Conservation (phyloP, 495 filamentous ascomycete species). For the Xylaria palmicola region DNA sequence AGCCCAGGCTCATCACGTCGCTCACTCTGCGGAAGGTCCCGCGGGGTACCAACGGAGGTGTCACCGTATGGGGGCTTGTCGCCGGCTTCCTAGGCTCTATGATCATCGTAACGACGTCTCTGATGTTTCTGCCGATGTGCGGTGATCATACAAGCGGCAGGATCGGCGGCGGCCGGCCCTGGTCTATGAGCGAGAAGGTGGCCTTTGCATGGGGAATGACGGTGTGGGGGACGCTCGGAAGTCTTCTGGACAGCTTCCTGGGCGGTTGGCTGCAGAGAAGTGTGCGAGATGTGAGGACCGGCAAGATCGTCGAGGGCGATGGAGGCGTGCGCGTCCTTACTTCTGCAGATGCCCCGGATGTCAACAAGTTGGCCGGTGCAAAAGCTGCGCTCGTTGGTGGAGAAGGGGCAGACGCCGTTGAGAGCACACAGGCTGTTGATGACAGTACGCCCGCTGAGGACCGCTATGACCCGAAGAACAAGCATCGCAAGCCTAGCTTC, state of each 20-base stretch:
- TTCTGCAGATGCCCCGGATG: slow-evolving; percentile 22
- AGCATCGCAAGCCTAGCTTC: slow-evolving; percentile 47
- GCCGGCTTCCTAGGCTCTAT: slow-evolving; percentile 76
- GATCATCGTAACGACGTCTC: slow-evolving; percentile 64
- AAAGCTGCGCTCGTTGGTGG: slow-evolving; percentile 37
- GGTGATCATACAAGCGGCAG: slow-evolving; percentile 29
- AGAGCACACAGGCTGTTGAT: slow-evolving; percentile 25
- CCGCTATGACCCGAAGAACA: slow-evolving; percentile 43
- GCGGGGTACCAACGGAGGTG: slow-evolving; percentile 88
- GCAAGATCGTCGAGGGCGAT: slow-evolving; percentile 85
- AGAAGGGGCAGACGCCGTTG: slow-evolving; percentile 34
- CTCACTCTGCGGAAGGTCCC: slow-evolving; percentile 72
- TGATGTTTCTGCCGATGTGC: slow-evolving; percentile 71
- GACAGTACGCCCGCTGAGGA: slow-evolving; percentile 23
- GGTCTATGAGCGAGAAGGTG: slow-evolving; percentile 49
- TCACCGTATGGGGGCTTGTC: slow-evolving; percentile 67
- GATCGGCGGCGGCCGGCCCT: slow-evolving; percentile 40
- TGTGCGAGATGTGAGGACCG: slow-evolving; percentile 77
- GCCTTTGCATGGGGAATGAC: slow-evolving; percentile 61
- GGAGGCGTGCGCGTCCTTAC: slow-evolving; percentile 74
- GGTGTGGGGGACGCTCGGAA: slow-evolving; percentile 72
- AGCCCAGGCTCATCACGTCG: slow-evolving; percentile 85
- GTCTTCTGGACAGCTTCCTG: slow-evolving; percentile 79
- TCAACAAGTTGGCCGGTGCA: slow-evolving; percentile 26
- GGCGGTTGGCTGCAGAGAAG: slow-evolving; percentile 84